Percentiles rank a stretch among this genome's conserved stretches.
phyloP scores from a whole-genome alignment of 768 basidiomycete genomes.

The Leucocoprinus birnbaumii region DNA sequence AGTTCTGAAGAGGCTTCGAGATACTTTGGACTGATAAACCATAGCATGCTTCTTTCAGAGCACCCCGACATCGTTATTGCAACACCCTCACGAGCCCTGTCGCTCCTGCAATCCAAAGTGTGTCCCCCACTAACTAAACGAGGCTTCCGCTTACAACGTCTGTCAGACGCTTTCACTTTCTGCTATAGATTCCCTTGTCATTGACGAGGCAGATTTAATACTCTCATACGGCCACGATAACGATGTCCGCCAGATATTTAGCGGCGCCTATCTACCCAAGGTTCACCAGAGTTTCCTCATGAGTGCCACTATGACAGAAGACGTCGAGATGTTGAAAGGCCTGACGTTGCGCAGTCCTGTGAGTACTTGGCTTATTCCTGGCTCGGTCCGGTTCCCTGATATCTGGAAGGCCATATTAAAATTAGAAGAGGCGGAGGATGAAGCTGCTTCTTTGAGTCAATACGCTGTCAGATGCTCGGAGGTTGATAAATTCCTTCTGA shows the following conservation, averaged over 20 bases:
- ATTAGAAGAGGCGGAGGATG: slow-evolving; percentile 85
- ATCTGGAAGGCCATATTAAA: slow-evolving; percentile 64
- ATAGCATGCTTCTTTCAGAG: slow-evolving; percentile 36
- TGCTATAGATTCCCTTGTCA: slow-evolving; percentile 81
- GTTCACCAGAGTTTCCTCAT: slow-evolving; percentile 92
- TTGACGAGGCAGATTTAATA: slow-evolving; percentile 97
- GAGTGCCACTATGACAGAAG: slow-evolving; percentile 97
- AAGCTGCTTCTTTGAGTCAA: slow-evolving; percentile 78
- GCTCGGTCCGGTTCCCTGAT: not conserved
- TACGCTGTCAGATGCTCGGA: slow-evolving; percentile 87
- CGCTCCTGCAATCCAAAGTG: slow-evolving; percentile 32
- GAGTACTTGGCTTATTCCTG: slow-evolving; percentile 24
- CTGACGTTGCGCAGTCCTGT: slow-evolving; percentile 86
- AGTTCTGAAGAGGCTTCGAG: not conserved
- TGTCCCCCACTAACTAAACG: not conserved
- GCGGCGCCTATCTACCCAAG: slow-evolving; percentile 69
- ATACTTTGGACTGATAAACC: not conserved
- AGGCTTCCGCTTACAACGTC: not conserved
- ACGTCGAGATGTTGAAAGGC: slow-evolving; percentile 89
- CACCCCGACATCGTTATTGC: slow-evolving; percentile 37
- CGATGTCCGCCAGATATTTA: slow-evolving; percentile 72
- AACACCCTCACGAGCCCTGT: slow-evolving; percentile 34
- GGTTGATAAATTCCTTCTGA: slow-evolving; percentile 94
- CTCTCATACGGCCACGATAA: slow-evolving; percentile 96
- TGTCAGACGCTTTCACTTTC: slow-evolving; percentile 48